These are phyloP conservation scores for Thraustochytrium striatum DNA, from an alignment of 352 stramenopile species.

Conservation along the genomic window DNA sequence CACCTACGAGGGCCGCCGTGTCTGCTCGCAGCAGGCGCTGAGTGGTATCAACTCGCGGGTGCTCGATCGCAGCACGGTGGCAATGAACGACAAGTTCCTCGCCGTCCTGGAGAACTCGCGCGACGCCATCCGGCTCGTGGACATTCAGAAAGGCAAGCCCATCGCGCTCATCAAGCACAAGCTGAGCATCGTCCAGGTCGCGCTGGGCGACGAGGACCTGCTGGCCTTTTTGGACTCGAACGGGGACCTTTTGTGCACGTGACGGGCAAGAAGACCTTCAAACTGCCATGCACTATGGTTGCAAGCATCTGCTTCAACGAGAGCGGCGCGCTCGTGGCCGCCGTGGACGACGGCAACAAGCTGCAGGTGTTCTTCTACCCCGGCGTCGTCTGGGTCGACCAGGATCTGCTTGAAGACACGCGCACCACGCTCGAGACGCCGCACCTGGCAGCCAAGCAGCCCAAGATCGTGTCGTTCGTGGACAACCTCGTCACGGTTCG, in stretches of 20 bases:
- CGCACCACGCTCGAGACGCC: constrained; percentile 68
- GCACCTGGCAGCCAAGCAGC: constrained; percentile 72
- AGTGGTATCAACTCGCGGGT: constrained; percentile 77
- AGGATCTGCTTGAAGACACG: constrained; percentile 74
- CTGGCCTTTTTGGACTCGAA: constrained; percentile 81
- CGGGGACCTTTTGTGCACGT: constrained; percentile 74
- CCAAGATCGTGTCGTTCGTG: constrained; percentile 77
- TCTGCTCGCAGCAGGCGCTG: constrained; percentile 75
- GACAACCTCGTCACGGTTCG: constrained; percentile 74
- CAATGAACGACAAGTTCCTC: constrained; percentile 75
- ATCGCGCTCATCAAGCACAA: constrained; percentile 66
- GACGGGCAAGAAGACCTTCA: constrained; percentile 52
- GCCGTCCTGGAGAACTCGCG: constrained; percentile 74
- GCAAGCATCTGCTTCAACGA: constrained; percentile 78
- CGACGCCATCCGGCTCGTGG: constrained; percentile 79
- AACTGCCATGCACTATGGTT: constrained; percentile 80
- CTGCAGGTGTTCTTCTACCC: constrained; percentile 83
- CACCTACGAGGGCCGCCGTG: constrained; percentile 81
- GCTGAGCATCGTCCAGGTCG: constrained; percentile 71
- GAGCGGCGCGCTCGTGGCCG: constrained; percentile 75
- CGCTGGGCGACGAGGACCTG: constrained; percentile 73
- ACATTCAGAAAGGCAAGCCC: constrained; percentile 74
- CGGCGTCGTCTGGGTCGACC: constrained; percentile 81
- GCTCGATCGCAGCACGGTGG: constrained; percentile 73
- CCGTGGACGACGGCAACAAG: constrained; percentile 66